These are phyloP conservation scores for Zygosaccharomyces sapae DNA, from an alignment of 1,139 yeast species.

Conservation along the genomic window DNA sequence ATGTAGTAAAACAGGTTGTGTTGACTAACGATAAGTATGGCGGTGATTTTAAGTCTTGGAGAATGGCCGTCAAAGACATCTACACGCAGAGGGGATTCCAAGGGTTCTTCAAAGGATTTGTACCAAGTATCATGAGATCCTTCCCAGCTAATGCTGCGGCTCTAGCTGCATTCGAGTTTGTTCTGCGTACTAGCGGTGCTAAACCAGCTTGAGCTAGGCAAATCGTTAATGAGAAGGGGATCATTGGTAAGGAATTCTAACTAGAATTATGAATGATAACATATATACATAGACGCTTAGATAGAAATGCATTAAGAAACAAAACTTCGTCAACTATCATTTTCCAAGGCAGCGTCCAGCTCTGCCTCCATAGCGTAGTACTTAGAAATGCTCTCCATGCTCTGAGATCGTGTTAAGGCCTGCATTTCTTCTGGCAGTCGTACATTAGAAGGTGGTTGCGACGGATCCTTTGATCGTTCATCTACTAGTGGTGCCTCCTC, in stretches of 20 bases:
- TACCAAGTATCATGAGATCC: conserved; percentile 66
- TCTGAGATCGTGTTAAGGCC: conserved; percentile 8
- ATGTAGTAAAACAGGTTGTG: conserved; percentile 82
- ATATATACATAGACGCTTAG: neutral
- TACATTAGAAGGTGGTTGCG: neutral
- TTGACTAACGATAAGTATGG: conserved; percentile 73
- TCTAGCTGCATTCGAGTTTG: conserved; percentile 82
- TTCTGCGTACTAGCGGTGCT: conserved; percentile 48
- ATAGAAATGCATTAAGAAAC: neutral
- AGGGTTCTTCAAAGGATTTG: conserved; percentile 77
- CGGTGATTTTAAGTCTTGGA: conserved; percentile 70
- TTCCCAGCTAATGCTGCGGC: conserved; percentile 96
- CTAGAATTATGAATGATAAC: conserved; percentile 1
- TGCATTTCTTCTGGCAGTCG: conserved; percentile 8
- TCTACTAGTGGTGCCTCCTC: neutral
- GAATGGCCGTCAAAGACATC: conserved; percentile 66
- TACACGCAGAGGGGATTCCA: conserved; percentile 56
- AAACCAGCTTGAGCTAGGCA: conserved; percentile 13
- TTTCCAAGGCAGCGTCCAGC: conserved; percentile 14
- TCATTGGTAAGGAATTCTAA: neutral
- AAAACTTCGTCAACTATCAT: neutral
- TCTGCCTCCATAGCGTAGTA: conserved; percentile 21
- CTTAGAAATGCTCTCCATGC: conserved; percentile 16
- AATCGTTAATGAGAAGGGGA: neutral
- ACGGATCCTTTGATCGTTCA: neutral